Percentiles rank a stretch among this genome's conserved stretches.
Evolutionary conservation across 1,139 yeast species (phyloP).

Genomic region (Saccharomyces hybrid): DNA sequence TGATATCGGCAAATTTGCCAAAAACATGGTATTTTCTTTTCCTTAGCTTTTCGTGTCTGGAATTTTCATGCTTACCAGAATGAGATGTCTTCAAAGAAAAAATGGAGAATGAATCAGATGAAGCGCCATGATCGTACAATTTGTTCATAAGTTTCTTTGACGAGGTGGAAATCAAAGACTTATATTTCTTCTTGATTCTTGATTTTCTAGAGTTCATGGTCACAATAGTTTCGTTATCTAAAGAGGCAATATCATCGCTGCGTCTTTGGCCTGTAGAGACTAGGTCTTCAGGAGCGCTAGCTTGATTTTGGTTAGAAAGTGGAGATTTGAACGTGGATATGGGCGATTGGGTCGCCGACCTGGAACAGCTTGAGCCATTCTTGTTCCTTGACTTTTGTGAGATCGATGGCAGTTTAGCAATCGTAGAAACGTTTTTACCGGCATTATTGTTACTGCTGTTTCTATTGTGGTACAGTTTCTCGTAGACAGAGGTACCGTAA

Average conservation of each 20-base stretch:
- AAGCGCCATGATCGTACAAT: slow-evolving; percentile 15
- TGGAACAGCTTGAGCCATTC: background rate
- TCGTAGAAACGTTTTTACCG: slow-evolving; percentile 1
- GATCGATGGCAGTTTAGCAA: background rate
- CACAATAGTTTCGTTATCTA: slow-evolving; percentile 10
- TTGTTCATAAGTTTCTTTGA: slow-evolving; percentile 22
- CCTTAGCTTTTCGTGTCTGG: slow-evolving; percentile 16
- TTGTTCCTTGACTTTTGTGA: background rate
- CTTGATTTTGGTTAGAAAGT: background rate
- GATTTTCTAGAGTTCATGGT: slow-evolving; percentile 12
- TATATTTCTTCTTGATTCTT: slow-evolving; percentile 21
- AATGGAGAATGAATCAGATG: slow-evolving; percentile 18
- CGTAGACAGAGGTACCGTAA: slow-evolving; percentile 28
- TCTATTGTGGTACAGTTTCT: slow-evolving; percentile 17
- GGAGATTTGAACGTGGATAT: background rate
- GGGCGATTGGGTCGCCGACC: background rate
- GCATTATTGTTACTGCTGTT: background rate
- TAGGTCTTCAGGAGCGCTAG: background rate
- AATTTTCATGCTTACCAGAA: slow-evolving; percentile 14
- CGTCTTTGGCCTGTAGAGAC: background rate
- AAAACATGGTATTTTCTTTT: slow-evolving; percentile 8
- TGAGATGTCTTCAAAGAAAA: slow-evolving; percentile 21
- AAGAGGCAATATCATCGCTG: background rate
- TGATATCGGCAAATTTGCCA: slow-evolving; percentile 12
- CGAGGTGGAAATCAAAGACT: slow-evolving; percentile 20